Conservation (phyloP, 768 basidiomycete genomes). For the Pisolithus orientalis region DNA sequence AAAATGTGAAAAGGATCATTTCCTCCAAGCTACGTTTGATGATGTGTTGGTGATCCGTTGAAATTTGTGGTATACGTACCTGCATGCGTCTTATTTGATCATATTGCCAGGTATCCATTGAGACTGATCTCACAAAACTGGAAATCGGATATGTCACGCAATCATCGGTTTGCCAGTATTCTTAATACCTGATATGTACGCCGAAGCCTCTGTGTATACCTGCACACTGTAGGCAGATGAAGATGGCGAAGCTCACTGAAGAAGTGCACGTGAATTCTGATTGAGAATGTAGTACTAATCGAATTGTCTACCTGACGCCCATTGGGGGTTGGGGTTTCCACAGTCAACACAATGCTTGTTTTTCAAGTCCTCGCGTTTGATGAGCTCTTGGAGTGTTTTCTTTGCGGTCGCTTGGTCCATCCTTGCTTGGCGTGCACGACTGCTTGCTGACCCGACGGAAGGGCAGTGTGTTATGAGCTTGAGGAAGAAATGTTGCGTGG, state of each 20-base stretch:
- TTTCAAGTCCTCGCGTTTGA: constrained; percentile 60
- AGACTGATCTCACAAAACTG: constrained; percentile 88
- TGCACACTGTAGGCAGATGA: constrained; percentile 88
- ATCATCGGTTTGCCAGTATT: constrained; percentile 3
- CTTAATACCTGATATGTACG: constrained; percentile 74
- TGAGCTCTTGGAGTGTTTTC: constrained; percentile 68
- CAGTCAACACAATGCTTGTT: constrained; percentile 85
- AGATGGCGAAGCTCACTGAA: constrained; percentile 67
- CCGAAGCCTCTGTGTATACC: constrained; percentile 86
- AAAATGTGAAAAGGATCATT: constrained; percentile 81
- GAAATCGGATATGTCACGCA: constrained; percentile 2
- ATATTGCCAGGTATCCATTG: constrained; percentile 95
- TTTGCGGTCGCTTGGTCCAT: constrained; percentile 60
- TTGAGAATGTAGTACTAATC: not conserved
- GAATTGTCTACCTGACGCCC: constrained; percentile 66
- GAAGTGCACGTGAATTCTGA: not conserved
- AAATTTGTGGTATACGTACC: constrained; percentile 38
- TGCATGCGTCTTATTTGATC: constrained; percentile 89
- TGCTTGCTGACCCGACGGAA: too few relatives aligned
- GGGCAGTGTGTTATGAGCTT: constrained; percentile 6
- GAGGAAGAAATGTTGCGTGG: not conserved
- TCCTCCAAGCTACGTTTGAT: constrained; percentile 64
- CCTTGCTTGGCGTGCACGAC: not conserved
- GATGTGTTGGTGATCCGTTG: constrained; percentile 4
- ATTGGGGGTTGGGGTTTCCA: constrained; percentile 86